phyloP scores from a whole-genome alignment of 805 yeast species.

The Candida krabiensis region DNA sequence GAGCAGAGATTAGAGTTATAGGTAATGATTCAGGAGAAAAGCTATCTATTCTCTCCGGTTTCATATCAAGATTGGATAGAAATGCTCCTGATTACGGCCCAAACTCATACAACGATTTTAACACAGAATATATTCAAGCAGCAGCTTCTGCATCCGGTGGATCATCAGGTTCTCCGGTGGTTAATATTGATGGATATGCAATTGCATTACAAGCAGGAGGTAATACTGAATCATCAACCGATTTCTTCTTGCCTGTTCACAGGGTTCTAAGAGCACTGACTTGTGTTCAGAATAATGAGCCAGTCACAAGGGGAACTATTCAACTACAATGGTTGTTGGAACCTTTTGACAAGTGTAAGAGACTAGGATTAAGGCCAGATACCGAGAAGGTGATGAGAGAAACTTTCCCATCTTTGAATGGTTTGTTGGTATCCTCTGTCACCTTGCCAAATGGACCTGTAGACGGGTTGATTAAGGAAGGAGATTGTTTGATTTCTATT shows the following conservation, averaged over 20 bases:
- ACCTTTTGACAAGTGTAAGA: conserved; percentile 87
- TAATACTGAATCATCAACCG: conserved; percentile 86
- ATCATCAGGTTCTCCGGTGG: conserved; percentile 96
- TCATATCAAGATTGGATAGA: conserved; percentile 81
- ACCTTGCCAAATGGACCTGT: conserved; percentile 87
- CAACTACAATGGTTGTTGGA: conserved; percentile 86
- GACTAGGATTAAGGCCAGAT: conserved; percentile 77
- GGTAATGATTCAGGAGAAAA: conserved; percentile 98
- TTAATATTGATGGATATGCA: conserved; percentile 80
- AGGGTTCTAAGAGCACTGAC: conserved; percentile 79
- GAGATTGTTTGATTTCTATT: conserved; percentile 78
- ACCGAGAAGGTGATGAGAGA: conserved; percentile 71
- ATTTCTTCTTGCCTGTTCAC: conserved; percentile 84
- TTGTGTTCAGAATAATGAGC: conserved; percentile 58
- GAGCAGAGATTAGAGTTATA: conserved; percentile 88
- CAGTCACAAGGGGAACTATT: conserved; percentile 85
- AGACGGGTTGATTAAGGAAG: conserved; percentile 69
- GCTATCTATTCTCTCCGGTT: conserved; percentile 83
- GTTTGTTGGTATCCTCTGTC: conserved; percentile 79
- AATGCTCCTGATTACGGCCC: conserved; percentile 94
- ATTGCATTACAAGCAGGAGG: conserved; percentile 97
- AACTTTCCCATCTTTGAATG: conserved; percentile 70
- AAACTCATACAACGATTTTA: conserved; percentile 86
- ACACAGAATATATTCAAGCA: conserved; percentile 92
- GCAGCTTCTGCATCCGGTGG: conserved; percentile 97